phyloP scores from a whole-genome alignment of 1,284 basidiomycete genomes.

The Puccinia coronata region DNA sequence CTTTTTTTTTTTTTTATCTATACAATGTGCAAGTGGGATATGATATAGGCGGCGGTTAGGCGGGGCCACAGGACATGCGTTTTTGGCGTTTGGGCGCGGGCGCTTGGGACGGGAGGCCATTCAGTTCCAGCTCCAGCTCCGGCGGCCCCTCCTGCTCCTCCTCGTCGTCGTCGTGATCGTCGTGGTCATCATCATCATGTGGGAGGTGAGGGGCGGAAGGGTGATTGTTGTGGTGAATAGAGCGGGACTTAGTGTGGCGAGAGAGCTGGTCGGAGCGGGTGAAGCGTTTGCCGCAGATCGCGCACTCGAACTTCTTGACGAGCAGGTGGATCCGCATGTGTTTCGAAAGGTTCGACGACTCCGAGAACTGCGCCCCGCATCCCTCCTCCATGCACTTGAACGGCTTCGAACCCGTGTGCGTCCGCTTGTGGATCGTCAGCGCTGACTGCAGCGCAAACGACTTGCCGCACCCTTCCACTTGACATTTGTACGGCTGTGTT shows the following conservation, averaged over 20 bases:
- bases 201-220: no score
- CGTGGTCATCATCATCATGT: no score
- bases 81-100: no score
- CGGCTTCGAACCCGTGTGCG: constrained; percentile 57
- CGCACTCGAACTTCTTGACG: constrained; percentile 56
- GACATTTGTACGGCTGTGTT: constrained; percentile 56
- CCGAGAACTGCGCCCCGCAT: constrained; percentile 57
- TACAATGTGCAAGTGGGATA: no score
- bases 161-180: neutral
- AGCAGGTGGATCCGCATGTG: constrained; percentile 57
- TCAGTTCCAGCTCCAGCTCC: no score
- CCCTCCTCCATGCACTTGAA: constrained; percentile 56
- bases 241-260: constrained; percentile 56
- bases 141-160: neutral
- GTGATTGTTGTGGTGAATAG: neutral
- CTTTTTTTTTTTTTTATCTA: no score
- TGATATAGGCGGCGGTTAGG: no score
- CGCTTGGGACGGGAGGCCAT: neutral
- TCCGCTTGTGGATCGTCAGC: constrained; percentile 58
- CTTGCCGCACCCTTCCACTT: constrained; percentile 57
- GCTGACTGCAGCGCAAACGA: constrained; percentile 57
- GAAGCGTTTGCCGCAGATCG: constrained; percentile 54
- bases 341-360: constrained; percentile 58
- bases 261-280: constrained; percentile 56
- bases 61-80: no score